phyloP scores from a whole-genome alignment of 192 early-diverging fungal genomes.

The Backusella mclennaniae region DNA sequence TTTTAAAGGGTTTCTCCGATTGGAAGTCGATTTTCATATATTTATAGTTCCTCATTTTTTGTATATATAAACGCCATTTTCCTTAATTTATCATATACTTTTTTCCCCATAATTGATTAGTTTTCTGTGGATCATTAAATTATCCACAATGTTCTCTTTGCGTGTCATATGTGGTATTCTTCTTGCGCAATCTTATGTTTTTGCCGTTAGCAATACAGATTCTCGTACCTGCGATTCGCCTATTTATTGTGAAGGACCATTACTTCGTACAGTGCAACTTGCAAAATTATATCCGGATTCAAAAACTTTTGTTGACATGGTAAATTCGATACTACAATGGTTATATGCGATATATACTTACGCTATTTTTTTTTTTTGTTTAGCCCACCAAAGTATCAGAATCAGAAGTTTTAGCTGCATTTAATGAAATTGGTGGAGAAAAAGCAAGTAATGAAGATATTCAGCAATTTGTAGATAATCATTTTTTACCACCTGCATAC shows the following conservation, averaged over 20 bases:
- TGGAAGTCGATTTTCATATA: not conserved
- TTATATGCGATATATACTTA: not conserved
- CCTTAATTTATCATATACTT: not conserved
- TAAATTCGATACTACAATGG: not conserved
- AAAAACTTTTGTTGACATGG: conserved; percentile 72
- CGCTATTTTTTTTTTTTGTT: not conserved
- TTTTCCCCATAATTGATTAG: not conserved
- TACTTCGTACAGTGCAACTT: conserved; percentile 62
- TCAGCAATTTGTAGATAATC: conserved; percentile 47
- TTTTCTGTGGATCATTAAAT: not conserved
- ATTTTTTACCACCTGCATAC: conserved; percentile 54
- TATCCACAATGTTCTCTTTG: not conserved
- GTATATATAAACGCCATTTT: not conserved
- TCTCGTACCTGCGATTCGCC: conserved; percentile 35
- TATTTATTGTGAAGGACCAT: conserved; percentile 67
- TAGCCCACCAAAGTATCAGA: conserved; percentile 58
- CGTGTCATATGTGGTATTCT: not conserved
- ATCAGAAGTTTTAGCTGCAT: conserved; percentile 47
- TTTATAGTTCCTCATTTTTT: not conserved
- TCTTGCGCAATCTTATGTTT: not conserved
- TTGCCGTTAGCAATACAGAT: not conserved
- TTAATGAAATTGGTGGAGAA: conserved; percentile 42
- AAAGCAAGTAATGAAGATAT: conserved; percentile 38
- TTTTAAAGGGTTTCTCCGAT: not conserved
- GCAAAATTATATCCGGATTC: conserved; percentile 61